Evolutionary conservation across 2,329 filamentous ascomycete genomes (phyloP).

Genomic region (Aspergillus ochraceus): DNA sequence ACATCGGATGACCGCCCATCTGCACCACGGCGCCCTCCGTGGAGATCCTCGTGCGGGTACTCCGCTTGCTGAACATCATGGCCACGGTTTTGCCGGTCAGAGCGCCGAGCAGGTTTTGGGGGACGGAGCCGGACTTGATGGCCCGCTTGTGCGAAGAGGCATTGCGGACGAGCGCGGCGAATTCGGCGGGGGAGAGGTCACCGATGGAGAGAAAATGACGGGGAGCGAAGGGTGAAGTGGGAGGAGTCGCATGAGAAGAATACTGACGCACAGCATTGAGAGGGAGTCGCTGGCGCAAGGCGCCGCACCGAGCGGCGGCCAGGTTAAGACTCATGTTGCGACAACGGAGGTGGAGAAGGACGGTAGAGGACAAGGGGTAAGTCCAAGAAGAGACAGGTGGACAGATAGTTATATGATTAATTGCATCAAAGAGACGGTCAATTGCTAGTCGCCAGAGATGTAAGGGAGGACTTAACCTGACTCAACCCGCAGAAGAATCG

Average conservation of each 20-base stretch:
- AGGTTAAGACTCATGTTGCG: not conserved
- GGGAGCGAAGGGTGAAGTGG: constrained; percentile 61
- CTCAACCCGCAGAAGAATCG: not conserved
- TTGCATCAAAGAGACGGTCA: not conserved
- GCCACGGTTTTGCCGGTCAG: constrained; percentile 80
- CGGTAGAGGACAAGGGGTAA: too few relatives aligned
- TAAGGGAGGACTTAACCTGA: not conserved
- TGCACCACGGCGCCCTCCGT: constrained; percentile 88
- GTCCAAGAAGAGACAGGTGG: too few relatives aligned
- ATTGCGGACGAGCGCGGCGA: constrained; percentile 80
- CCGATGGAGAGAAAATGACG: constrained; percentile 91
- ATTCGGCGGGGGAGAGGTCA: constrained; percentile 77
- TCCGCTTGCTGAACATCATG: constrained; percentile 96
- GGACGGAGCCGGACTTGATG: constrained; percentile 68
- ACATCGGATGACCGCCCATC: constrained; percentile 93
- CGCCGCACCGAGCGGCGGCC: not conserved
- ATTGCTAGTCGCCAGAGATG: not conserved
- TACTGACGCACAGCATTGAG: constrained; percentile 7
- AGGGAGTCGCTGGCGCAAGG: constrained; percentile 7
- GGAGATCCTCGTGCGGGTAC: constrained; percentile 87
- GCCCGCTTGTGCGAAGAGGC: constrained; percentile 72
- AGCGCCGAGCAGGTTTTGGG: constrained; percentile 59
- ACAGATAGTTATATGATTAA: not conserved
- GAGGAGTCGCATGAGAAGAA: constrained; percentile 23
- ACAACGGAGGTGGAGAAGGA: not conserved